phyloP scores from a whole-genome alignment of 495 filamentous ascomycete genomes.

The Aspergillus saccharolyticus region DNA sequence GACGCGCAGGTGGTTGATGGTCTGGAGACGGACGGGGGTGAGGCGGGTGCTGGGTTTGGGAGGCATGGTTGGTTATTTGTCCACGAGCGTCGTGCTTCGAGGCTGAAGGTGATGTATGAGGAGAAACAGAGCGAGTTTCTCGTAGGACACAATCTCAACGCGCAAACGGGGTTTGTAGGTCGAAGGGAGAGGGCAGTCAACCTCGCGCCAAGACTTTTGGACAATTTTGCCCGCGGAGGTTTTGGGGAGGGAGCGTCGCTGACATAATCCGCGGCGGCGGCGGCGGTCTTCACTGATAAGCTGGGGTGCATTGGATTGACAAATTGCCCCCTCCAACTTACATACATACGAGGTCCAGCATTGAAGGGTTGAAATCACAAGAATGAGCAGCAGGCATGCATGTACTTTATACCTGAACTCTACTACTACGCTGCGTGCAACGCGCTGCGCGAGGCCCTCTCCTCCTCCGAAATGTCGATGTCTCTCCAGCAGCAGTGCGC shows the following conservation, averaged over 20 bases:
- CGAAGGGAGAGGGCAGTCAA: not conserved
- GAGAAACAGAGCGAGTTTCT: conserved; percentile 14
- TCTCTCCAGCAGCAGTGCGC: conserved; percentile 22
- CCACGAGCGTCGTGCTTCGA: too few species aligned
- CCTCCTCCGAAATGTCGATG: not conserved
- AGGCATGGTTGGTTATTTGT: conserved; percentile 47
- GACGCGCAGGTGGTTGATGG: conserved; percentile 77
- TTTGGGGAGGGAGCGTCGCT: conserved; percentile 9
- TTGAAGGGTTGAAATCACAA: not conserved
- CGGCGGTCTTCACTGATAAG: not conserved
- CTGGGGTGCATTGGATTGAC: too few species aligned
- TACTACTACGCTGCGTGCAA: conserved; percentile 12
- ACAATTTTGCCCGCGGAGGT: conserved; percentile 39
- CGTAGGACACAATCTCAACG: not conserved
- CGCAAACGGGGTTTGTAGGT: too few species aligned
- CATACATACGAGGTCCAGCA: not conserved
- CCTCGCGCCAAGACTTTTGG: conserved; percentile 17
- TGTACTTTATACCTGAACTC: conserved; percentile 15
- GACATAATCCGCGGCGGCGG: conserved; percentile 24
- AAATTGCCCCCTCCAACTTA: too few species aligned
- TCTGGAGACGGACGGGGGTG: conserved; percentile 75
- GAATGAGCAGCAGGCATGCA: conserved; percentile 27
- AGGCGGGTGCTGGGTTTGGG: conserved; percentile 46
- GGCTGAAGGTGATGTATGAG: too few species aligned
- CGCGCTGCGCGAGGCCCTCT: conserved; percentile 4